A percentile compares a stretch with the other conserved stretches of the same genome.
Evolutionary conservation across 192 early-diverging fungal species (phyloP).

Genomic region (Backusella circina): DNA sequence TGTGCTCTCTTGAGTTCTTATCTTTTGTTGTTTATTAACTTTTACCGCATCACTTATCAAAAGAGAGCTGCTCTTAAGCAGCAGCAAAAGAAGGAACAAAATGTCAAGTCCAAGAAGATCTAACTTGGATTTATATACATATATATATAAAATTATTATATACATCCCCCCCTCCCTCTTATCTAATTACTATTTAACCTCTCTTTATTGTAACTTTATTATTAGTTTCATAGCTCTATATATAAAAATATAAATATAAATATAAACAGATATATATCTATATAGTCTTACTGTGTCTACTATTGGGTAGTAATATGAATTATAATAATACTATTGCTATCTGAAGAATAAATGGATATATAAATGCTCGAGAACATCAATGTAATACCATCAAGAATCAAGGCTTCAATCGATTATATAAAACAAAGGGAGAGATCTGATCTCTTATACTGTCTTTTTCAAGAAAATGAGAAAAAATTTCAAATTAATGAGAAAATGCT

Average conservation of each 20-base stretch:
- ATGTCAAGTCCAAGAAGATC: slow-evolving; percentile 24
- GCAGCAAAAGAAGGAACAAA: background rate
- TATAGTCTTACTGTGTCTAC: too few relatives aligned
- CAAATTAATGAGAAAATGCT: too few relatives aligned
- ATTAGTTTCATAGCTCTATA: background rate
- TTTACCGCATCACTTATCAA: slow-evolving; percentile 82
- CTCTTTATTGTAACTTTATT: background rate
- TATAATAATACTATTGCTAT: background rate
- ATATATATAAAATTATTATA: background rate
- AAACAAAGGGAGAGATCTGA: too few relatives aligned
- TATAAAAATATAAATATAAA: background rate
- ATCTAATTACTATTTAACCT: background rate
- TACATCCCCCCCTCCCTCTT: background rate
- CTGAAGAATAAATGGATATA: background rate
- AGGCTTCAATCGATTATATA: background rate
- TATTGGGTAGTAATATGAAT: too few relatives aligned
- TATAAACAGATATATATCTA: background rate
- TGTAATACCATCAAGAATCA: background rate
- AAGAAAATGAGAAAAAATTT: too few relatives aligned
- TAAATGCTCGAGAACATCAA: background rate
- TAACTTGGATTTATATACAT: background rate
- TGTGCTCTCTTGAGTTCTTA: slow-evolving; percentile 76
- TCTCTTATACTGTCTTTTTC: too few relatives aligned
- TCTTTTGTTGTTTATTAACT: slow-evolving; percentile 87
- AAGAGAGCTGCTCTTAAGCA: slow-evolving; percentile 42